These are phyloP conservation scores for Chrysanthemum makinoi DNA, from an alignment of 129 eudicot genomes.

Conservation along the genomic window DNA sequence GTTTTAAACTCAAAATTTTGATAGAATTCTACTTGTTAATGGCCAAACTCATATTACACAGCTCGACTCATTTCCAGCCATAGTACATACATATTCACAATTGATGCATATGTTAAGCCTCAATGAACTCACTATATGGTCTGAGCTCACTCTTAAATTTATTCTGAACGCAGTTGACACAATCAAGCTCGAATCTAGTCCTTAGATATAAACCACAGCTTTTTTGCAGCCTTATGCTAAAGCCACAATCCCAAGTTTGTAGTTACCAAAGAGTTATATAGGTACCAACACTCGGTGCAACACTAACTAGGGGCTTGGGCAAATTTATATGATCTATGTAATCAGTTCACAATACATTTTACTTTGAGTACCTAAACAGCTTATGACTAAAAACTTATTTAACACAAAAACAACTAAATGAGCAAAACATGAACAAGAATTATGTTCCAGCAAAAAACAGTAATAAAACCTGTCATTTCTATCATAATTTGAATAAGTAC, in stretches of 20 bases:
- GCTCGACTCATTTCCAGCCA: not conserved
- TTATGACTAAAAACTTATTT: not conserved
- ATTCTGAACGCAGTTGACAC: too few species aligned
- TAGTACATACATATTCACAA: not conserved
- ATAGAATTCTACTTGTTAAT: too few species aligned
- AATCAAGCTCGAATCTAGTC: too few species aligned
- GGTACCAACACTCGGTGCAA: not conserved
- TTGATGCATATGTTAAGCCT: not conserved
- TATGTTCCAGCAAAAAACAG: too few species aligned
- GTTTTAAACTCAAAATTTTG: too few species aligned
- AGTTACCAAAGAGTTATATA: not conserved
- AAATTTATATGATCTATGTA: too few species aligned
- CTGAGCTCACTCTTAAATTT: not conserved
- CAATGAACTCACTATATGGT: not conserved
- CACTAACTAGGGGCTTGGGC: too few species aligned
- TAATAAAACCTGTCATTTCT: too few species aligned
- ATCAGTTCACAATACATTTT: too few species aligned
- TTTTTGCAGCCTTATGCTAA: too few species aligned
- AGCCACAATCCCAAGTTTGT: not conserved
- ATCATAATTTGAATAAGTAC: too few species aligned
- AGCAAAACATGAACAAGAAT: not conserved
- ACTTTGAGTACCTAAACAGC: not conserved
- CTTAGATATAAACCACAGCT: too few species aligned
- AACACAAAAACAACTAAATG: not conserved
- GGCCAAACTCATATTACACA: not conserved